Evolutionary conservation across 768 basidiomycete genomes (phyloP).

Genomic region (Tricholoma saponaceum): DNA sequence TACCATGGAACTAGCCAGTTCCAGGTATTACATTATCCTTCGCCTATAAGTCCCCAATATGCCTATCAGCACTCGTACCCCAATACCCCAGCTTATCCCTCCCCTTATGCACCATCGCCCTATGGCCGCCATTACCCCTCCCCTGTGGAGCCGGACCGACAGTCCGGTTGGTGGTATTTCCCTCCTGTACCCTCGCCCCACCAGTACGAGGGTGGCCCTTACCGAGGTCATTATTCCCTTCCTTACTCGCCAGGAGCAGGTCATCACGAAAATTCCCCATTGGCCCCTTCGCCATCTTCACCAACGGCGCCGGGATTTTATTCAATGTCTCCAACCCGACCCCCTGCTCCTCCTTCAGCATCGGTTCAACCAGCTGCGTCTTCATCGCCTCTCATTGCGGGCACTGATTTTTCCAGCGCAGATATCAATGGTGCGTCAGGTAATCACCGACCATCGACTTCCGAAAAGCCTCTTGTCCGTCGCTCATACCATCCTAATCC

Average conservation of each 20-base stretch:
- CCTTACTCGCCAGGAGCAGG: conserved; percentile 19
- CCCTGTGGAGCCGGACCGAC: conserved; percentile 33
- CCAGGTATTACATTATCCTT: conserved; percentile 32
- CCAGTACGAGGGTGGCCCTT: conserved; percentile 26
- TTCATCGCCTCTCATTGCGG: conserved; percentile 8
- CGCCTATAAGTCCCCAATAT: conserved; percentile 28
- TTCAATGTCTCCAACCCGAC: conserved; percentile 5
- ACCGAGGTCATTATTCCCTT: conserved; percentile 28
- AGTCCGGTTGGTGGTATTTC: conserved; percentile 53
- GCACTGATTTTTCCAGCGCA: conserved; percentile 5
- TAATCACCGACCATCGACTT: conserved; percentile 6
- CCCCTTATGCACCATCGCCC: conserved; percentile 32
- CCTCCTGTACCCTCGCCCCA: conserved; percentile 23
- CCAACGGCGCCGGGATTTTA: conserved; percentile 15
- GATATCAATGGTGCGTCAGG: not conserved
- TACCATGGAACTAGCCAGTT: conserved; percentile 23
- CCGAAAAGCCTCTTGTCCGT: conserved; percentile 35
- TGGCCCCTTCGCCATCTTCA: conserved; percentile 13
- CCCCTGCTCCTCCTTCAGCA: conserved; percentile 4
- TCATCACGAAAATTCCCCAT: conserved; percentile 21
- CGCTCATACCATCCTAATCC: conserved; percentile 67
- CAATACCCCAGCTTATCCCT: conserved; percentile 30
- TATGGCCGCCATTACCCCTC: conserved; percentile 32
- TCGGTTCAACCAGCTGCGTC: not conserved
- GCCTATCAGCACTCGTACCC: conserved; percentile 33